A percentile compares a stretch with the other conserved stretches of the same genome.
Conservation (phyloP, 2,329 filamentous ascomycete genomes). For the Cryphonectria japonica region DNA sequence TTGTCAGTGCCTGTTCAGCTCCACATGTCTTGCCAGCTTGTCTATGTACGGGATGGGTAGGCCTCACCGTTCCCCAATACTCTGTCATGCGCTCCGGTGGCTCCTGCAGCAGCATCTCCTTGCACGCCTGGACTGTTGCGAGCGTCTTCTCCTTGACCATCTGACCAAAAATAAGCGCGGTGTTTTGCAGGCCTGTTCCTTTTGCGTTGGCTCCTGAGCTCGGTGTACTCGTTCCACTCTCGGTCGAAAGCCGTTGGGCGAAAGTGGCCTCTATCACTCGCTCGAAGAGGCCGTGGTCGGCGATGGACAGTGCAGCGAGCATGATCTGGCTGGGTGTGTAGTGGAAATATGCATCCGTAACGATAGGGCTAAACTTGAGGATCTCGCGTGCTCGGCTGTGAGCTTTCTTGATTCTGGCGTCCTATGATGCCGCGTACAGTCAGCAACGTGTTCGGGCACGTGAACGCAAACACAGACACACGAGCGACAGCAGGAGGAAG, state of each 20-base stretch:
- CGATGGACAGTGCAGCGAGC: slow-evolving; percentile 77
- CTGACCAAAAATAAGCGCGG: slow-evolving; percentile 47
- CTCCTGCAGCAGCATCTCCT: slow-evolving; percentile 59
- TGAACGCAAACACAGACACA: too few species aligned
- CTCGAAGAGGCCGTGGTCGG: slow-evolving; percentile 67
- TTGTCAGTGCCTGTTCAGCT: slow-evolving; percentile 36
- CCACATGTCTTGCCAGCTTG: slow-evolving; percentile 1
- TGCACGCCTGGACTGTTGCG: slow-evolving; percentile 52
- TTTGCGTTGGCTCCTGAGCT: slow-evolving; percentile 24
- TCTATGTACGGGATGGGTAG: slow-evolving; percentile 7
- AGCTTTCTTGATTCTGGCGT: slow-evolving; percentile 58
- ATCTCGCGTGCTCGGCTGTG: slow-evolving; percentile 75
- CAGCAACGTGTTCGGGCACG: neutral
- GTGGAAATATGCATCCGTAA: slow-evolving; percentile 97
- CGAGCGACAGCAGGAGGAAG: neutral
- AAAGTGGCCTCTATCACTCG: slow-evolving; percentile 50
- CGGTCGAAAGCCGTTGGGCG: slow-evolving; percentile 31
- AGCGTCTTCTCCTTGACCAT: slow-evolving; percentile 25
- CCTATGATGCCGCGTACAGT: slow-evolving; percentile 11
- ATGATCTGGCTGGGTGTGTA: slow-evolving; percentile 95
- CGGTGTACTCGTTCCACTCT: slow-evolving; percentile 32
- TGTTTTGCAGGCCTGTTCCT: slow-evolving; percentile 31
- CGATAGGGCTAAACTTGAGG: slow-evolving; percentile 76
- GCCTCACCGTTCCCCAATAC: slow-evolving; percentile 57
- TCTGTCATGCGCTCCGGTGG: slow-evolving; percentile 58